phyloP scores from a whole-genome alignment of 1,139 yeast genomes.

The Blastobotrys arbuscula region DNA sequence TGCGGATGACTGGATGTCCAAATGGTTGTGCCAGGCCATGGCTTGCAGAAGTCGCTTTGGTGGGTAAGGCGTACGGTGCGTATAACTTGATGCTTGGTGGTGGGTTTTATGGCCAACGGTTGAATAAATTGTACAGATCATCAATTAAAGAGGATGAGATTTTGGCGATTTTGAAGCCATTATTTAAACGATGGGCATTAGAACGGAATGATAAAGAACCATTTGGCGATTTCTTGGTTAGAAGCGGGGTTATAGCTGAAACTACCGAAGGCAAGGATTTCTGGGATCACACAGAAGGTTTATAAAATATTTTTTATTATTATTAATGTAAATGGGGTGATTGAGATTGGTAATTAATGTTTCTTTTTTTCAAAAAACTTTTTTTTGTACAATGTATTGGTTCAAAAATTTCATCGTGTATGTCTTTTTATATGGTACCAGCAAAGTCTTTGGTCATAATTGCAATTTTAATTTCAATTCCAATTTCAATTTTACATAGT shows the following conservation, averaged over 20 bases:
- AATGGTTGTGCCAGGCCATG: constrained; percentile 99
- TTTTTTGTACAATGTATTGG: too few species aligned
- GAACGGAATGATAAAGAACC: constrained; percentile 91
- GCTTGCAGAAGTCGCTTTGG: constrained; percentile 93
- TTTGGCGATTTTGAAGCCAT: constrained; percentile 65
- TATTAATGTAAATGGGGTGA: too few species aligned
- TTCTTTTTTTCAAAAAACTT: too few species aligned
- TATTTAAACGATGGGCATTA: constrained; percentile 90
- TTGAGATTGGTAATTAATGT: too few species aligned
- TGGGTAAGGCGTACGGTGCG: constrained; percentile 92
- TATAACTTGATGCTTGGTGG: constrained; percentile 96
- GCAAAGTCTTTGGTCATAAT: too few species aligned
- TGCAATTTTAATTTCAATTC: too few species aligned
- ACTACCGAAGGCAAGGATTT: constrained; percentile 87
- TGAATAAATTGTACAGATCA: constrained; percentile 84
- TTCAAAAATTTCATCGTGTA: too few species aligned
- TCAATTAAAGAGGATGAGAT: constrained; percentile 91
- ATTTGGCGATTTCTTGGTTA: constrained; percentile 88
- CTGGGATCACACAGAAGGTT: constrained; percentile 59
- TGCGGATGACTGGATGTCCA: constrained; percentile 99
- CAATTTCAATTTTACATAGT: too few species aligned
- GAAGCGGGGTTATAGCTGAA: constrained; percentile 80
- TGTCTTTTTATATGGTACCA: too few species aligned
- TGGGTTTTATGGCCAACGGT: constrained; percentile 89
- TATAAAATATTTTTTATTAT: too few species aligned